Conservation (phyloP, 306 rosid species). For the Potentilla sterilis region DNA sequence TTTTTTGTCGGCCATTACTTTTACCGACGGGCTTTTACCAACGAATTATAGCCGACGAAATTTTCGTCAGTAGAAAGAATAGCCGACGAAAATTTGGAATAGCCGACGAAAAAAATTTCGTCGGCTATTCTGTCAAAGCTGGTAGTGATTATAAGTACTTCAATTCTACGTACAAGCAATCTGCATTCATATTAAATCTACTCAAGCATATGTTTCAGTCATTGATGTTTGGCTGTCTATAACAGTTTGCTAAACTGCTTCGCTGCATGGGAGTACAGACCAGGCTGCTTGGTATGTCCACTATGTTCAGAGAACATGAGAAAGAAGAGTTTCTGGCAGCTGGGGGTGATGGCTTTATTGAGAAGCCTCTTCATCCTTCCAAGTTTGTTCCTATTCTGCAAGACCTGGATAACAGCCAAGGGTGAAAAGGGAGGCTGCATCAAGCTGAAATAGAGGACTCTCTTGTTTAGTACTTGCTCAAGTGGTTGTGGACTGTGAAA, state of each 20-base stretch:
- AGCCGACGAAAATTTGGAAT: too few species aligned
- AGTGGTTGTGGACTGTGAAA: neutral
- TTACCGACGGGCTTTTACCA: too few species aligned
- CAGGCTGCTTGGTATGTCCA: conserved; percentile 21
- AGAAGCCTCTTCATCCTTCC: conserved; percentile 26
- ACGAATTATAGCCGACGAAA: too few species aligned
- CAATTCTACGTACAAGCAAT: neutral
- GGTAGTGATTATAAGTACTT: neutral
- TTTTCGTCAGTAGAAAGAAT: too few species aligned
- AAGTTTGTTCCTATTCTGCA: conserved; percentile 23
- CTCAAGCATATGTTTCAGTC: neutral
- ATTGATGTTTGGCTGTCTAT: neutral
- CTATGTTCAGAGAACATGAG: neutral
- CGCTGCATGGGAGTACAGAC: conserved; percentile 19
- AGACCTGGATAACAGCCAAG: conserved; percentile 8
- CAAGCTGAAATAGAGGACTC: conserved; percentile 2
- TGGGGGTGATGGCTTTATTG: conserved; percentile 15
- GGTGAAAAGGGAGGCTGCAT: neutral
- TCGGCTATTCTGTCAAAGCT: too few species aligned
- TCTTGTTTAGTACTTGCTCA: neutral
- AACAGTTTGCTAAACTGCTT: conserved; percentile 19
- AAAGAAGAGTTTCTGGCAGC: conserved; percentile 21
- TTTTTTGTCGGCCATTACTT: too few species aligned
- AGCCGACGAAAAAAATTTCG: too few species aligned
- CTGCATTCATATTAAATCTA: neutral